A percentile compares a stretch with the other conserved stretches of the same genome.
Evolutionary conservation across 768 basidiomycete genomes (phyloP).

Genomic region (Rhodocollybia butyracea): DNA sequence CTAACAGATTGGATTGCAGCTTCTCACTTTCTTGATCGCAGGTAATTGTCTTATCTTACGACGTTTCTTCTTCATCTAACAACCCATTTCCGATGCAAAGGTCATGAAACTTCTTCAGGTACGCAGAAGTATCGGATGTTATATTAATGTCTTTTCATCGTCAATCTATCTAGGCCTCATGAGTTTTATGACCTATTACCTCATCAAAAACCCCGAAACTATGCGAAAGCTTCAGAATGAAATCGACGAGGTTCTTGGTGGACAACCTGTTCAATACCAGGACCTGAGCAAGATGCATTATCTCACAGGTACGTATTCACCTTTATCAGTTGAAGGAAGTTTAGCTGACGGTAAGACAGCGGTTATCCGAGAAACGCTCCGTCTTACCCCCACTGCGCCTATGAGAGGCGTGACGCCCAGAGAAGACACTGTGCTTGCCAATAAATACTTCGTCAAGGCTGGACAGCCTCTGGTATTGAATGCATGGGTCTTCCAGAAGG

Average conservation of each 20-base stretch:
- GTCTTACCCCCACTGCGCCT: conserved; percentile 36
- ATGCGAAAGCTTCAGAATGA: conserved; percentile 44
- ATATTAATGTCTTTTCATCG: neutral
- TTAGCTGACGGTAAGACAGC: conserved; percentile 17
- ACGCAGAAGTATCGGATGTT: neutral
- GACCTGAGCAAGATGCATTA: conserved; percentile 44
- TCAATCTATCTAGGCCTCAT: conserved; percentile 33
- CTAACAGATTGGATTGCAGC: conserved; percentile 15
- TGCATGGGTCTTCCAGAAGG: conserved; percentile 30
- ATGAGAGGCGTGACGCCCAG: conserved; percentile 27
- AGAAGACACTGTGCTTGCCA: conserved; percentile 34
- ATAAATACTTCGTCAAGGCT: conserved; percentile 35
- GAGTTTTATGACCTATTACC: conserved; percentile 39
- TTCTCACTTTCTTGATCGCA: conserved; percentile 49
- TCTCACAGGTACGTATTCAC: conserved; percentile 27
- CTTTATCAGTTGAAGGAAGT: neutral
- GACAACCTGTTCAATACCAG: conserved; percentile 31
- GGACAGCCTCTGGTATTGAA: conserved; percentile 25
- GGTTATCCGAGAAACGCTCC: conserved; percentile 35
- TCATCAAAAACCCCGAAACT: conserved; percentile 40
- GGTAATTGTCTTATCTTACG: conserved; percentile 19
- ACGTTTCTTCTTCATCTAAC: neutral
- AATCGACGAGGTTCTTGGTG: conserved; percentile 43
- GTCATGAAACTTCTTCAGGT: conserved; percentile 26
- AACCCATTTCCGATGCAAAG: neutral